Conservation (phyloP, 2,329 filamentous ascomycete species). For the Paraphoma chrysanthemicola region DNA sequence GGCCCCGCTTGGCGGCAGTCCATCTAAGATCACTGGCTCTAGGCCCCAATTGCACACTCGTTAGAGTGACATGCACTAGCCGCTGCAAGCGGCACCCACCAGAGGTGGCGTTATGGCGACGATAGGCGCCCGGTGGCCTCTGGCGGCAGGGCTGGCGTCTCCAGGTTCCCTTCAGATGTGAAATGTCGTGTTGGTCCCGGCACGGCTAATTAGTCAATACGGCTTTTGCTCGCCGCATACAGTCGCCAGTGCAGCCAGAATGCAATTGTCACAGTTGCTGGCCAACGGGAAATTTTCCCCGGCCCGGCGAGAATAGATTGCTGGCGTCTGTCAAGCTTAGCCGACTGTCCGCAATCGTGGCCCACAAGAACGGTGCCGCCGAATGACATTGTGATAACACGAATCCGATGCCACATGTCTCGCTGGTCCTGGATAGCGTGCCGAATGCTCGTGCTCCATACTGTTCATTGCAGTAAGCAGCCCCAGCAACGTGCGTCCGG, state of each 20-base stretch:
- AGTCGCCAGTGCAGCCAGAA: slow-evolving; percentile 14
- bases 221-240: slow-evolving; percentile 24
- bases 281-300: slow-evolving; percentile 24
- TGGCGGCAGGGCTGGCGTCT: slow-evolving; percentile 43
- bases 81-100: slow-evolving; percentile 45
- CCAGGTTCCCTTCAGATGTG: slow-evolving; percentile 19
- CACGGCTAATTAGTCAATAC: slow-evolving; percentile 46
- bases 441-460: slow-evolving; percentile 17
- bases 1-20: slow-evolving; percentile 46
- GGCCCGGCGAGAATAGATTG: background rate
- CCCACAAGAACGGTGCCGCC: slow-evolving; percentile 13
- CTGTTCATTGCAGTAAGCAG: slow-evolving; percentile 12
- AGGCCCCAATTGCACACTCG: slow-evolving; percentile 44
- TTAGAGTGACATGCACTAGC: slow-evolving; percentile 41
- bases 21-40: slow-evolving; percentile 48
- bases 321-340: slow-evolving; percentile 4
- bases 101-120: slow-evolving; percentile 42
- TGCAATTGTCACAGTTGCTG: slow-evolving; percentile 23
- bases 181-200: slow-evolving; percentile 19
- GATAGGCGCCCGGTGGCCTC: slow-evolving; percentile 35
- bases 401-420: slow-evolving; percentile 21
- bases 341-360: slow-evolving; percentile 17
- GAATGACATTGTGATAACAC: slow-evolving; percentile 6
- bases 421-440: slow-evolving; percentile 18
- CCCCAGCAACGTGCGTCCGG: slow-evolving; percentile 23